Evolutionary conservation across 257 asterid genomes (phyloP), one percentile per base, ranked within the genome.

Genomic region (Jacaranda mimosifolia): DNA sequence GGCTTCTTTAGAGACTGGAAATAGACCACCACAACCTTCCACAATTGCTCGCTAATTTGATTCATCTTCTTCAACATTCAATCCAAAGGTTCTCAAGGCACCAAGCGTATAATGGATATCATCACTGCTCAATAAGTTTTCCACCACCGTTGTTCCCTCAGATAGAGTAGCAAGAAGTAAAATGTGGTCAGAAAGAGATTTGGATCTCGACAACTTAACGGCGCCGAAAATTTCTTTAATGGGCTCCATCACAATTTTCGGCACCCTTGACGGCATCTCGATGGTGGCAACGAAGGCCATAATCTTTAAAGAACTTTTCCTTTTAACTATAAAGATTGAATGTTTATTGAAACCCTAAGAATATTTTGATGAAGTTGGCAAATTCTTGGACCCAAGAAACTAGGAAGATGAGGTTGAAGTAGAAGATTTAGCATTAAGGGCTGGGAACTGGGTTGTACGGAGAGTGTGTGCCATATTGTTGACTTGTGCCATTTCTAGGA

Each of bases 91-190:
- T 71, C 79, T 86, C 77, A 91, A 80, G 13, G 96, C 94, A 57
- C 86, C 92, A 66, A 91, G 92, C 96, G 89, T n/a, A n/a, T n/a
- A n/a, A n/a, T n/a, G n/a, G n/a, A n/a, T n/a, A n/a, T n/a, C n/a
- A n/a, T n/a, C n/a, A n/a, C n/a, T n/a, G n/a, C n/a, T n/a, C n/a
- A n/a, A 68, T 68, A 91, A 86, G 84, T 91, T 91, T 81, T 89
- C 90, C 32, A 91, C 97, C 60, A 91, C 86, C 68, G 97, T 91
- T 60, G 85, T 86, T 76, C 97, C 97, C 97, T 89, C 86, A 67
- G 94, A 80, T 45, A 89, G 92, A 42, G 96, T 92, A 81, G 92
- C 96, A 59, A 90, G 94, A 45, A 90, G 96, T 51, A 90, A 89
- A 85, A 90, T 84, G 62, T 94, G 89, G 80, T 90, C 89, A 48